Conservation (phyloP, 148 eudicot genomes). For the Camellia lanceoleosa region DNA sequence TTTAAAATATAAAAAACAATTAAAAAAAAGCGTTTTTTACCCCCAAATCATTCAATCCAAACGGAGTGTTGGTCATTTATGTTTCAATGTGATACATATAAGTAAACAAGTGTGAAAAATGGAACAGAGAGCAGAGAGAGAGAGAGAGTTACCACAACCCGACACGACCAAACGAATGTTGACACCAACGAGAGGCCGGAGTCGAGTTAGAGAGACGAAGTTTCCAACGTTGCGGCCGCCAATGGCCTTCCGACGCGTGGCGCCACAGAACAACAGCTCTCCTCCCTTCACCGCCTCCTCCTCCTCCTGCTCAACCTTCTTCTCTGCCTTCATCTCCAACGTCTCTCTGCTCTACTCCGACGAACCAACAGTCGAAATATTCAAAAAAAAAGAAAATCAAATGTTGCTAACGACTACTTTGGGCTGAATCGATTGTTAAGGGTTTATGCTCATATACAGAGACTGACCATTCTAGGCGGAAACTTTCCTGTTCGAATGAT, state of each 20-base stretch:
- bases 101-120: neutral
- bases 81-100: too few species aligned
- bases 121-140: neutral
- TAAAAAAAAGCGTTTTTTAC: too few species aligned
- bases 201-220: slow-evolving; percentile 71
- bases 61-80: too few species aligned
- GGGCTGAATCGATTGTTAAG: slow-evolving; percentile 33
- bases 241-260: slow-evolving; percentile 73
- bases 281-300: slow-evolving; percentile 56
- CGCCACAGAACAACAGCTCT: slow-evolving; percentile 80
- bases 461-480: too few species aligned
- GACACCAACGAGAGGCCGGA: slow-evolving; percentile 79
- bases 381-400: neutral
- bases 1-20: too few species aligned
- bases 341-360: slow-evolving; percentile 26
- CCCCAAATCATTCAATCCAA: too few species aligned
- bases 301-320: slow-evolving; percentile 39
- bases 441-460: slow-evolving; percentile 19
- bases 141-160: slow-evolving; percentile 57
- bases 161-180: slow-evolving; percentile 74
- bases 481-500: too few species aligned
- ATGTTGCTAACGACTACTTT: neutral
- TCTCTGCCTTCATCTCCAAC: slow-evolving; percentile 42
- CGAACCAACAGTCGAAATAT: slow-evolving; percentile 21
- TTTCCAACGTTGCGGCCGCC: slow-evolving; percentile 64